Base-by-base conservation (phyloP, 2,329 filamentous ascomycete genomes). In the Colletotrichum sublineola region DNA sequence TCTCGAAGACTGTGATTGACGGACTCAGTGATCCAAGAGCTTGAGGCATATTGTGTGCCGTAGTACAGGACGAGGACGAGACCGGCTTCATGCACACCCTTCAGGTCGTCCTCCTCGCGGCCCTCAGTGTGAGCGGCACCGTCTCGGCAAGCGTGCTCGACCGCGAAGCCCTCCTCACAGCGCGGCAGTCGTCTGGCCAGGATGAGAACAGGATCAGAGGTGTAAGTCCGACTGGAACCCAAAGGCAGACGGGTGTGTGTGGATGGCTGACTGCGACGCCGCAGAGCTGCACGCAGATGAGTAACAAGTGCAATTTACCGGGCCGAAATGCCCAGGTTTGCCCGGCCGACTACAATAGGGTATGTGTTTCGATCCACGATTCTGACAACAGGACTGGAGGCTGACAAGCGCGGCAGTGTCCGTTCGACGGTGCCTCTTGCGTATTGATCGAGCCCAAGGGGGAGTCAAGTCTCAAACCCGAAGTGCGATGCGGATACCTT, bases 321-420 rank as follows among this genome's bases (percentile, higher is more conserved):
- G 44, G 55, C 48, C 66, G 60, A 24, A 55, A 72, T 33, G 66
- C 68, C 48, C 69, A 65, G 46, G 60, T 72, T 11, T 72, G 69
- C 18, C 69, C 69, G 55, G 66, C 69, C 40, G 69, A 72, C 55
- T 72, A 72, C 31, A 72, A 72, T 2, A 72, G 69, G 66, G 69
- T 55, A 50, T n/a, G 69, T 50, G 15, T 29, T 40, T 24, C 24
- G 5, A 15, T 24, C 12, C 33, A 42, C 14, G 12, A 55, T 18
- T n/a, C 36, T 12, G 12, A 36, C 12, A 42, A 18, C 48, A 44
- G 20, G 29, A 24, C 44, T 60, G 33, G 12, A 9, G 68, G 44
- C 53, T 72, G 29, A 72, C 53, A 48, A 53, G 24, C 18, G 31
- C n/a, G 55, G 12, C 48, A 72, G 69, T 72, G 69, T 36, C 69